These are phyloP conservation scores for Oidiodendron maius DNA, from an alignment of 495 filamentous ascomycete genomes.

Conservation along the genomic window DNA sequence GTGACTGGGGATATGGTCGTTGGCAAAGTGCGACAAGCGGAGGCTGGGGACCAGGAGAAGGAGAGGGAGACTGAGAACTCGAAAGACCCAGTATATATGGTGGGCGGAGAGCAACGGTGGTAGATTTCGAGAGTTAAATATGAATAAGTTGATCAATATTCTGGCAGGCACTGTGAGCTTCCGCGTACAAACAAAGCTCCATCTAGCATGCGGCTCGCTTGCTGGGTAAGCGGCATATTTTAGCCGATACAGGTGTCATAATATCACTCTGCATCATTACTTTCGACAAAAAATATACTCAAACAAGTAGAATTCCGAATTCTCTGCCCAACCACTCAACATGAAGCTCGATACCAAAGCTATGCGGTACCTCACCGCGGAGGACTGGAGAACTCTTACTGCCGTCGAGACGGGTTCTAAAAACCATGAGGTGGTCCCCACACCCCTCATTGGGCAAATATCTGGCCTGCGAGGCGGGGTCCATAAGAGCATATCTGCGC, in stretches of 20 bases:
- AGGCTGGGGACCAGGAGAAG: background rate
- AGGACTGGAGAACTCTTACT: slow-evolving; percentile 93
- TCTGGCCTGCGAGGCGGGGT: slow-evolving; percentile 79
- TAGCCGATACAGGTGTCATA: slow-evolving; percentile 13
- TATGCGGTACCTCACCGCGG: slow-evolving; percentile 82
- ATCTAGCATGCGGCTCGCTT: slow-evolving; percentile 5
- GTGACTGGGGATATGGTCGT: slow-evolving; percentile 12
- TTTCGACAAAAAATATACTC: slow-evolving; percentile 13
- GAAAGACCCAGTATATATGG: background rate
- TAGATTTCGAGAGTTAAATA: slow-evolving; percentile 4
- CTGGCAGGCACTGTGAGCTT: slow-evolving; percentile 24
- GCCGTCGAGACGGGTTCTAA: slow-evolving; percentile 90
- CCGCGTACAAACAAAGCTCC: slow-evolving; percentile 19
- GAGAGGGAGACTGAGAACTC: background rate
- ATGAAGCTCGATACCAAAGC: slow-evolving; percentile 94
- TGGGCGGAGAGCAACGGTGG: background rate
- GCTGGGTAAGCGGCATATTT: slow-evolving; percentile 8
- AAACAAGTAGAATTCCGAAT: slow-evolving; percentile 6
- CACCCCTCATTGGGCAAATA: slow-evolving; percentile 76
- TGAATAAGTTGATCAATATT: slow-evolving; percentile 8
- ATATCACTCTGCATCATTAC: slow-evolving; percentile 2
- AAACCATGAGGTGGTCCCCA: slow-evolving; percentile 96
- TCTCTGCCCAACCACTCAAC: slow-evolving; percentile 16
- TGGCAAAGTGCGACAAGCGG: background rate
- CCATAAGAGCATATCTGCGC: slow-evolving; percentile 77